These are phyloP conservation scores for Leucogyrophana mollusca DNA, from an alignment of 768 basidiomycete species.

Conservation along the genomic window DNA sequence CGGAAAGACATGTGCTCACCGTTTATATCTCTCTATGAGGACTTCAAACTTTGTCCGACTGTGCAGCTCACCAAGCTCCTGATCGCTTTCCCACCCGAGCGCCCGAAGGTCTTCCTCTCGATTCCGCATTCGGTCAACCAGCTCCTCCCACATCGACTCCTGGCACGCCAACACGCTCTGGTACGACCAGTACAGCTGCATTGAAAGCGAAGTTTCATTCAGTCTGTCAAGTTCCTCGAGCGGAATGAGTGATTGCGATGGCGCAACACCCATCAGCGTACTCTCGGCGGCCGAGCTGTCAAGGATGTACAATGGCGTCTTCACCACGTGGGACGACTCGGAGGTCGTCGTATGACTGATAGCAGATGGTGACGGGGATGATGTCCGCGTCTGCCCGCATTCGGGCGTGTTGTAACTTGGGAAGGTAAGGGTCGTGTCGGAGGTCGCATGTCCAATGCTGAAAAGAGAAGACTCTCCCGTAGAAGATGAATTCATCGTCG, in stretches of 20 bases:
- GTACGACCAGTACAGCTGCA: conserved; percentile 69
- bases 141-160: conserved; percentile 78
- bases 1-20: conserved; percentile 33
- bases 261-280: conserved; percentile 31
- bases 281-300: conserved; percentile 47
- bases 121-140: conserved; percentile 61
- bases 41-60: conserved; percentile 58
- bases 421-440: conserved; percentile 19
- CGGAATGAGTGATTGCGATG: conserved; percentile 36
- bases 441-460: conserved; percentile 25
- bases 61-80: conserved; percentile 56
- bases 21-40: conserved; percentile 54
- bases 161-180: conserved; percentile 62
- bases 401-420: conserved; percentile 19
- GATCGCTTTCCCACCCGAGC: conserved; percentile 72
- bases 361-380: conserved; percentile 1
- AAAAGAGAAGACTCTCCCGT: conserved; percentile 33
- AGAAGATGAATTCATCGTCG: conserved; percentile 29
- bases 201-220: conserved; percentile 61
- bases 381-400: conserved; percentile 15
- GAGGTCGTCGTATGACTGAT: background rate
- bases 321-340: conserved; percentile 7
- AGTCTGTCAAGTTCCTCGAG: conserved; percentile 43
- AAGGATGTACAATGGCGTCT: conserved; percentile 39
- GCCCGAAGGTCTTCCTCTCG: conserved; percentile 49